phyloP scores from a whole-genome alignment of 2,329 filamentous ascomycete species.

The Cladorrhinum sp. region DNA sequence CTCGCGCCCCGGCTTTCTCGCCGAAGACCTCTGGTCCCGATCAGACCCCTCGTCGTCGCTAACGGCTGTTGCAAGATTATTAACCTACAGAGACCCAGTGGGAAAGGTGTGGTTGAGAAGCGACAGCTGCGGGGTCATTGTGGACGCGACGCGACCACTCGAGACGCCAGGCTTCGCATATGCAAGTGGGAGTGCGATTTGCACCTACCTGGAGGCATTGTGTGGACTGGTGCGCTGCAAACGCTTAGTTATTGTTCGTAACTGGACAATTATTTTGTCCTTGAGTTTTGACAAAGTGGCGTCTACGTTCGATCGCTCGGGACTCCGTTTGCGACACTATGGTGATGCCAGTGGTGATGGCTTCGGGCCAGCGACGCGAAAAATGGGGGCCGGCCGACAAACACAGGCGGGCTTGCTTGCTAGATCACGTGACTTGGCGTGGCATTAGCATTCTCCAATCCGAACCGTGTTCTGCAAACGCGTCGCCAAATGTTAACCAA shows the following conservation, averaged over 20 bases:
- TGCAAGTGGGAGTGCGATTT: neutral
- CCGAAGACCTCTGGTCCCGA: constrained; percentile 7
- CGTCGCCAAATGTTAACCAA: neutral
- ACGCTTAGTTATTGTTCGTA: neutral
- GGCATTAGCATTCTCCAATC: neutral
- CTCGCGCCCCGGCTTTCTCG: constrained; percentile 12
- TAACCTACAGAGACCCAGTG: neutral
- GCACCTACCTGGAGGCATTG: constrained; percentile 28
- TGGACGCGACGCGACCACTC: constrained; percentile 16
- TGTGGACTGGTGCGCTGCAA: neutral
- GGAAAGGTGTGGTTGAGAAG: neutral
- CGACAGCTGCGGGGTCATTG: neutral
- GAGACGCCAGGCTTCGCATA: neutral
- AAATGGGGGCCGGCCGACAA: neutral
- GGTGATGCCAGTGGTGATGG: neutral
- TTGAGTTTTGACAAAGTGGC: neutral
- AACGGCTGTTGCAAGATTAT: constrained; percentile 32
- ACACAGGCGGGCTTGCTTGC: neutral
- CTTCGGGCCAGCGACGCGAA: constrained; percentile 1
- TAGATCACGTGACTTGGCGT: neutral
- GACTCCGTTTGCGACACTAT: neutral
- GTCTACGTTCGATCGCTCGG: too few relatives aligned
- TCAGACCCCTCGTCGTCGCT: constrained; percentile 41
- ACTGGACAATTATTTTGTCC: neutral
- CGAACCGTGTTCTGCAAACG: neutral